Evolutionary conservation across 257 asterid genomes (phyloP).

Genomic region (Solanum pinnatisectum): DNA sequence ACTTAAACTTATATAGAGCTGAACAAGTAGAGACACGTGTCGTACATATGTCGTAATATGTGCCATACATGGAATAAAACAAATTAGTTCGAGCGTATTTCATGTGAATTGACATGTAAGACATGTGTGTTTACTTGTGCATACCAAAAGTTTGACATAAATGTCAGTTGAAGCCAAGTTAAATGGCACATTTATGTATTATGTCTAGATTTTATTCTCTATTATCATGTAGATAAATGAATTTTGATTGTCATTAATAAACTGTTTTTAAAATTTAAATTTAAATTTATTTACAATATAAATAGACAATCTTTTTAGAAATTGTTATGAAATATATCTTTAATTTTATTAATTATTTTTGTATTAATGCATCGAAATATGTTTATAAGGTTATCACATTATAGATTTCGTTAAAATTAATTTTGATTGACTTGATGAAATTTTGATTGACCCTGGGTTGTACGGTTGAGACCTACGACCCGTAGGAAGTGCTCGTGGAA

Average conservation of each 20-base stretch:
- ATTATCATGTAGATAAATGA: neutral
- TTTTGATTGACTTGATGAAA: too few species aligned
- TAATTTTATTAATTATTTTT: too few species aligned
- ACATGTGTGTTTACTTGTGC: neutral
- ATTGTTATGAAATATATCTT: neutral
- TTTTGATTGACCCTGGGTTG: neutral
- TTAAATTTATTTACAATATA: too few species aligned
- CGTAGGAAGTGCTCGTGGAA: neutral
- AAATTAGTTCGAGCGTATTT: too few species aligned
- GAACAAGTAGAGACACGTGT: neutral
- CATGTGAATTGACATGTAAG: neutral
- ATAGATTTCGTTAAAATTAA: too few species aligned
- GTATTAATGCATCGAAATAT: too few species aligned
- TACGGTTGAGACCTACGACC: neutral
- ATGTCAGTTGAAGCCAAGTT: neutral
- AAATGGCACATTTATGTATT: neutral
- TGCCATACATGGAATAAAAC: too few species aligned
- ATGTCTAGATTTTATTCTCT: neutral
- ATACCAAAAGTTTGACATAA: neutral
- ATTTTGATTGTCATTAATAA: neutral
- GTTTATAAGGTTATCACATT: neutral
- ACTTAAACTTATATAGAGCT: neutral
- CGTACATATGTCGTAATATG: too few species aligned
- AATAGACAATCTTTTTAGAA: too few species aligned
- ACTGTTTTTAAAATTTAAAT: too few species aligned